Base-by-base conservation (phyloP, 2,329 filamentous ascomycete species). In the Penicillium polonicum region DNA sequence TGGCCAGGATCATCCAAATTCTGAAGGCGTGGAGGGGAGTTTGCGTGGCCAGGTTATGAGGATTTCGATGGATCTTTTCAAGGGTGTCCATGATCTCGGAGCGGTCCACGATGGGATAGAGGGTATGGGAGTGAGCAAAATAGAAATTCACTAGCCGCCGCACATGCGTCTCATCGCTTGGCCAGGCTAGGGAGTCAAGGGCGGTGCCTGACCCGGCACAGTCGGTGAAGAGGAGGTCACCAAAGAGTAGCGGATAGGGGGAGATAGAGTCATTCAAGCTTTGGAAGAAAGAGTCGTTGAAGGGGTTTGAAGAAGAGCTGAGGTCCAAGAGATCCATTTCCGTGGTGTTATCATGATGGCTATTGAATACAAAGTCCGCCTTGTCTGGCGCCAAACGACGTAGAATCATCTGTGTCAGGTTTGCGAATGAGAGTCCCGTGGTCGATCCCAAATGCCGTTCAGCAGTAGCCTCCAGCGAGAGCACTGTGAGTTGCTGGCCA, bases 1-100 rank as follows among this genome's bases (percentile, higher is more conserved):
- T 80, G 5, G 78, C 79, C 3, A 81, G 65, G 2, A 81, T 73
- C 76, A 81, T 81, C 78, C 78, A 81, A n/a, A 80, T 71, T 21
- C 74, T 69, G 56, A 78, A 80, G 7, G 74, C 59, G 51, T 66
- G 70, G 2, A 76, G 62, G 1, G 76, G 70, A 0, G 73, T 71
- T 38, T 75, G 70, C 9, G 43, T 31, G 10, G 25, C 43, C 25
- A 31, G 13, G 10, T 13, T 46, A 12, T 31, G 25, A 21, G 43
- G 43, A 21, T 46, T 15, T 9, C 31, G 43, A 46, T 29, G 25
- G 25, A 46, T 19, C 10, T 10, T 46, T 46, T 46, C 43, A 19
- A 46, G 7, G 5, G n/a, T n/a, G 25, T 46, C 43, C 43, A 46
- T 64, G n/a, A 79, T 70, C 44, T 78, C 73, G 5, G 56, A 56